Conservation (phyloP, 495 filamentous ascomycete genomes). For the Terfezia boudieri region DNA sequence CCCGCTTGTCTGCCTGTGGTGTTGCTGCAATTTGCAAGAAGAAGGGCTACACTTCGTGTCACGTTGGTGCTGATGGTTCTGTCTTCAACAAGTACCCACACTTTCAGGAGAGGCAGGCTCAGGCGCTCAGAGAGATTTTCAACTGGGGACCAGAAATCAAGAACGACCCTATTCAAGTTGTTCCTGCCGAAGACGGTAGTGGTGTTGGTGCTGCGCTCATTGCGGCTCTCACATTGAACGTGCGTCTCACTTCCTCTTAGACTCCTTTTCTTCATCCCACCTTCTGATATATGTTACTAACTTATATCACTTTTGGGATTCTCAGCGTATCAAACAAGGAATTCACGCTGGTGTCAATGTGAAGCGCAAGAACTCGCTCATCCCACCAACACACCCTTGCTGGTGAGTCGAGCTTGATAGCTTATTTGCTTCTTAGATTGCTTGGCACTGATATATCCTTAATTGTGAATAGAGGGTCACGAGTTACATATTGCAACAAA, state of each 20-base stretch:
- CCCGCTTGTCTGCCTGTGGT: constrained; percentile 78
- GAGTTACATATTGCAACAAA: too few relatives aligned
- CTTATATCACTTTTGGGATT: background rate
- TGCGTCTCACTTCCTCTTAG: background rate
- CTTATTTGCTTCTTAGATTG: too few relatives aligned
- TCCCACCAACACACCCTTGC: constrained; percentile 1
- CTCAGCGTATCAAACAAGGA: constrained; percentile 14
- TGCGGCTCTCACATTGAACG: constrained; percentile 74
- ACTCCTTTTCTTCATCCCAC: too few relatives aligned
- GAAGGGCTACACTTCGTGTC: constrained; percentile 69
- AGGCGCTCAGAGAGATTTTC: constrained; percentile 82
- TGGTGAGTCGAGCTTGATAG: too few relatives aligned
- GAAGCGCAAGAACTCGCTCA: constrained; percentile 19
- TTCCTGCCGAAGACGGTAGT: constrained; percentile 78
- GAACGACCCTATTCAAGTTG: constrained; percentile 63
- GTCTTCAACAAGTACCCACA: constrained; percentile 98
- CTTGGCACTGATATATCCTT: too few relatives aligned
- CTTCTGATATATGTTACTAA: background rate
- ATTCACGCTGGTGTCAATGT: constrained; percentile 19
- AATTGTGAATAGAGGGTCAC: too few relatives aligned
- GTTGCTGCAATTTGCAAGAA: constrained; percentile 90
- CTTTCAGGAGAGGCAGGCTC: constrained; percentile 77
- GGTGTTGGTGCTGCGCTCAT: constrained; percentile 94
- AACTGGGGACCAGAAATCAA: constrained; percentile 43
- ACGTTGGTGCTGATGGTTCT: constrained; percentile 85